Conservation (phyloP, 768 basidiomycete genomes). For the Hemileccinum impolitum region DNA sequence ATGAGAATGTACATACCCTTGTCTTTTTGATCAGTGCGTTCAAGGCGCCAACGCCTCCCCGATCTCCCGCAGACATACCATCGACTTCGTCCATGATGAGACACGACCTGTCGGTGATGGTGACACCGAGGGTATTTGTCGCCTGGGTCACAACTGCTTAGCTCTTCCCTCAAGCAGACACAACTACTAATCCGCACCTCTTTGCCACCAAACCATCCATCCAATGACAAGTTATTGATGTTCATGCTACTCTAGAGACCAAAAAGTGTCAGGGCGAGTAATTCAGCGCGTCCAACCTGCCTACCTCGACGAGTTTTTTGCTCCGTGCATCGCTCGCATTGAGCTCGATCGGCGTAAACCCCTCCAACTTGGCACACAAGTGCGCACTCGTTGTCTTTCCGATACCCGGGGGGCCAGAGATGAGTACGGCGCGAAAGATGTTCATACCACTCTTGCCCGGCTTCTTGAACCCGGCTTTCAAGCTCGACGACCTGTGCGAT, state of each 20-base stretch:
- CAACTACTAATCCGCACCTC: slow-evolving; percentile 42
- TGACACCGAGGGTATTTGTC: slow-evolving; percentile 66
- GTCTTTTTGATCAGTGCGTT: slow-evolving; percentile 91
- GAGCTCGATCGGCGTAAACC: slow-evolving; percentile 90
- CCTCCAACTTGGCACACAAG: slow-evolving; percentile 83
- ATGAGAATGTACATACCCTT: slow-evolving; percentile 46
- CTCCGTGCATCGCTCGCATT: slow-evolving; percentile 96
- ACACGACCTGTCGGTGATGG: slow-evolving; percentile 76
- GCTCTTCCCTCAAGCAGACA: background rate
- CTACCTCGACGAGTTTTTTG: slow-evolving; percentile 93
- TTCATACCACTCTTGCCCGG: slow-evolving; percentile 91
- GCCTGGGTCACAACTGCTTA: slow-evolving; percentile 30
- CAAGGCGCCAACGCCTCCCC: slow-evolving; percentile 93
- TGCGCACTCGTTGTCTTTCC: slow-evolving; percentile 98
- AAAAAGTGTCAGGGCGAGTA: background rate
- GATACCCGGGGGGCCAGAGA: slow-evolving; percentile 94
- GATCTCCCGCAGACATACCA: slow-evolving; percentile 97
- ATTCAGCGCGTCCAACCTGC: background rate
- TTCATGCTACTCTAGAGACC: slow-evolving; percentile 75
- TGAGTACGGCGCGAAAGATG: slow-evolving; percentile 78
- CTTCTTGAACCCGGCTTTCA: slow-evolving; percentile 83
- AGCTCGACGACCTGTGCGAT: slow-evolving; percentile 59
- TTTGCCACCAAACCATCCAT: slow-evolving; percentile 73
- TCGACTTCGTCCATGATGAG: slow-evolving; percentile 99
- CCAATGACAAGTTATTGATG: slow-evolving; percentile 82